Conservation (phyloP, 345 rosid genomes). For the Erysimum cheiranthoides region DNA sequence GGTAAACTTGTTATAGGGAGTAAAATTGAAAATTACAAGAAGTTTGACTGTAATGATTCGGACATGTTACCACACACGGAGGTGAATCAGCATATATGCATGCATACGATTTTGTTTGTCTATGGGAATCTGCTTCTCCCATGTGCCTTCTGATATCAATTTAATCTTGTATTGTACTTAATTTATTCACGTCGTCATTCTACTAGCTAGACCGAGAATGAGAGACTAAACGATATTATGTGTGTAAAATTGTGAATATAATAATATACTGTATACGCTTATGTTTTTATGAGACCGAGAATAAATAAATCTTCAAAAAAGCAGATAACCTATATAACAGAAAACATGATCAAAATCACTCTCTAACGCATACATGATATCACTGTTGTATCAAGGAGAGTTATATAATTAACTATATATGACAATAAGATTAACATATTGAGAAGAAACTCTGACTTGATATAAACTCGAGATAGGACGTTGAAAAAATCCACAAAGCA, state of each 20-base stretch:
- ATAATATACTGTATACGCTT: no score
- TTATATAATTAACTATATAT: not conserved
- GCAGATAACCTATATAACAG: no score
- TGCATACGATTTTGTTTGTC: constrained; percentile 45
- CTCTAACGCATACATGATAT: no score
- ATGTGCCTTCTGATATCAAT: constrained; percentile 36
- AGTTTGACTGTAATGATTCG: constrained; percentile 44
- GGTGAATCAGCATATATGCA: constrained; percentile 42
- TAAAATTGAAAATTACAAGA: constrained; percentile 22
- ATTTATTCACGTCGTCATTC: not conserved
- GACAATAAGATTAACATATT: not conserved
- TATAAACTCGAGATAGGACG: constrained; percentile 20
- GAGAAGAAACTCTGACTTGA: not conserved
- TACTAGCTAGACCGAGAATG: constrained; percentile 1
- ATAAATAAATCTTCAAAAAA: no score
- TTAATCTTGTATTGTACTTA: constrained; percentile 29
- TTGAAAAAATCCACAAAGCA: constrained; percentile 30
- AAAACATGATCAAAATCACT: no score
- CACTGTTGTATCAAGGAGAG: not conserved
- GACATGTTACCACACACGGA: constrained; percentile 39
- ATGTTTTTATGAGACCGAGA: no score
- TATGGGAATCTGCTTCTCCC: constrained; percentile 33
- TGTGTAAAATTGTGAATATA: no score
- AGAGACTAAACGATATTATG: not conserved
- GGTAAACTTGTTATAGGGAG: not conserved